These are phyloP conservation scores for Passalora sequoiae DNA, from an alignment of 2,329 filamentous ascomycete genomes.

Conservation along the genomic window DNA sequence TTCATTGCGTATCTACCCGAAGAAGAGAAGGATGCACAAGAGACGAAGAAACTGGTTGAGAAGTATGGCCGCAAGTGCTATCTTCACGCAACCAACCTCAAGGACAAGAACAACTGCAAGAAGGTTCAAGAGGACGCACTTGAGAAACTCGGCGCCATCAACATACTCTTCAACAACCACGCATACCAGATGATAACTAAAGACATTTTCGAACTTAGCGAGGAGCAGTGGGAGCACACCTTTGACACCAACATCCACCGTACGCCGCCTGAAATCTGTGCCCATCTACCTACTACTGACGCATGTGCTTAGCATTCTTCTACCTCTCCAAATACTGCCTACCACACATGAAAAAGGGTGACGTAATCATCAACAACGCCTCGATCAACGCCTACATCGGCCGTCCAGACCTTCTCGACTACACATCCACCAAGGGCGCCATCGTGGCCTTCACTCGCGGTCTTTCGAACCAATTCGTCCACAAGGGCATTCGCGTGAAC, in stretches of 20 bases:
- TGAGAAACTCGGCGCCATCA: slow-evolving; percentile 61
- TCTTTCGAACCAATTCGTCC: slow-evolving; percentile 67
- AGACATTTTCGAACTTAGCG: slow-evolving; percentile 64
- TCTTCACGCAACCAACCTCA: slow-evolving; percentile 60
- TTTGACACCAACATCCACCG: slow-evolving; percentile 77
- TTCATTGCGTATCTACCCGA: slow-evolving; percentile 69
- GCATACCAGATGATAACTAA: slow-evolving; percentile 67
- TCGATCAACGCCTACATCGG: slow-evolving; percentile 81
- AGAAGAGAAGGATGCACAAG: slow-evolving; percentile 69
- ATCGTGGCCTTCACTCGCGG: slow-evolving; percentile 74
- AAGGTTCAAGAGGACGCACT: slow-evolving; percentile 63
- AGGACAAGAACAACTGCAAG: slow-evolving; percentile 61
- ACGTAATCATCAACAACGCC: slow-evolving; percentile 78
- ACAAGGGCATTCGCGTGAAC: slow-evolving; percentile 70
- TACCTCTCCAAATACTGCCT: slow-evolving; percentile 73
- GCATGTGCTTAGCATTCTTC: slow-evolving; percentile 51
- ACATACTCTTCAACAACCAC: slow-evolving; percentile 70
- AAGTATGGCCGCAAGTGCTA: slow-evolving; percentile 61
- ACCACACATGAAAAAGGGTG: slow-evolving; percentile 67
- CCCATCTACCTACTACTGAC: slow-evolving; percentile 1
- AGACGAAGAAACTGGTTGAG: slow-evolving; percentile 67
- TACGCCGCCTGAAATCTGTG: slow-evolving; percentile 8
- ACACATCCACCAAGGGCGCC: slow-evolving; percentile 73
- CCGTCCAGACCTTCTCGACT: slow-evolving; percentile 73
- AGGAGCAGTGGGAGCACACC: slow-evolving; percentile 75